Evolutionary conservation across 768 basidiomycete genomes (phyloP).

Genomic region (Hygrocybe punicea): DNA sequence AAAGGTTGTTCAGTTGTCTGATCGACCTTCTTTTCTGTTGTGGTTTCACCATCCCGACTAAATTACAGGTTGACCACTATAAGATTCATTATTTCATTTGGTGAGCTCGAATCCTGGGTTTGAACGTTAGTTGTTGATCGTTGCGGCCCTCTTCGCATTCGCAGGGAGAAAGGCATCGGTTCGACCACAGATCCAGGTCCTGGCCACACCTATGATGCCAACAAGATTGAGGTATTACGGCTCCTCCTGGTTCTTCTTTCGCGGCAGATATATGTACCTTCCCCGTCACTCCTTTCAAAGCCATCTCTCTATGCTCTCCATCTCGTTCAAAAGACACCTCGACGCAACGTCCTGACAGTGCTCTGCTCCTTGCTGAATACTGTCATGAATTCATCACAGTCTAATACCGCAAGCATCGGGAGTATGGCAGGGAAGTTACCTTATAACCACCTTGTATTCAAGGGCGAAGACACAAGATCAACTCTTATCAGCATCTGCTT

Average conservation of each 20-base stretch:
- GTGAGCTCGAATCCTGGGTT: slow-evolving; percentile 43
- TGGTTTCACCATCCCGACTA: slow-evolving; percentile 84
- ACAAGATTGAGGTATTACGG: slow-evolving; percentile 87
- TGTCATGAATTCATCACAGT: slow-evolving; percentile 64
- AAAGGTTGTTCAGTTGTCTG: slow-evolving; percentile 72
- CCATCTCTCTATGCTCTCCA: slow-evolving; percentile 77
- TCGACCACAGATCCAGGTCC: slow-evolving; percentile 73
- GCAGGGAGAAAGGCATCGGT: slow-evolving; percentile 93
- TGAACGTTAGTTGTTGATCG: slow-evolving; percentile 2
- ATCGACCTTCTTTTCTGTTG: slow-evolving; percentile 91
- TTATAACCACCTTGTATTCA: slow-evolving; percentile 87
- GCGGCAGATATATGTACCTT: slow-evolving; percentile 81
- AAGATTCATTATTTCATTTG: slow-evolving; percentile 87
- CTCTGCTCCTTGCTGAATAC: slow-evolving; percentile 94
- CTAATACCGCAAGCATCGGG: slow-evolving; percentile 52
- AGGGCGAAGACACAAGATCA: slow-evolving; percentile 76
- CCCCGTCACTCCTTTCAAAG: slow-evolving; percentile 62
- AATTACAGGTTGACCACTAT: slow-evolving; percentile 72
- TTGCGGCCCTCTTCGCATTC: slow-evolving; percentile 1
- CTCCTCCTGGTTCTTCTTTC: slow-evolving; percentile 86
- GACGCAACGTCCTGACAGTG: slow-evolving; percentile 84
- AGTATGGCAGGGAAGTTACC: slow-evolving; percentile 76
- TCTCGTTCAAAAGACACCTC: slow-evolving; percentile 69
- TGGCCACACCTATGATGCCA: slow-evolving; percentile 61
- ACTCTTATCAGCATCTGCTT: slow-evolving; percentile 71